Conservation (phyloP, 1,139 yeast genomes). For the Debaryomyces sp. region DNA sequence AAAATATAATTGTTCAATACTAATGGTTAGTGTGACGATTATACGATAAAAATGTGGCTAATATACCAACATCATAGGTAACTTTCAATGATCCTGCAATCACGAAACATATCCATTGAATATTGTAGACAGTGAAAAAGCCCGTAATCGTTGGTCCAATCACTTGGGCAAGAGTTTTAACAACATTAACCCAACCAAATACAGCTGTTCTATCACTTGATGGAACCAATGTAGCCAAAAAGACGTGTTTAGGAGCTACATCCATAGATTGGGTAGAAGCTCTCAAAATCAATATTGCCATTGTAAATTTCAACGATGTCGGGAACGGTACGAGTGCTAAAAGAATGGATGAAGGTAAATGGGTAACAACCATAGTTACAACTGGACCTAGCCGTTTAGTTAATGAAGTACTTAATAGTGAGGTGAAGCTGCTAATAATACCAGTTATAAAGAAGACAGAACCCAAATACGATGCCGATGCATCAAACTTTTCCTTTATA, state of each 20-base stretch:
- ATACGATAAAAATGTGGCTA: constrained; percentile 34
- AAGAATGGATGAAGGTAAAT: constrained; percentile 45
- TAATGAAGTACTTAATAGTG: constrained; percentile 44
- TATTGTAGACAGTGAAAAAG: constrained; percentile 27
- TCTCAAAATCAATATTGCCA: constrained; percentile 33
- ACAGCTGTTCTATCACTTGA: constrained; percentile 41
- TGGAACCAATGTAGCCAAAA: constrained; percentile 40
- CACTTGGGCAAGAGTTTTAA: constrained; percentile 41
- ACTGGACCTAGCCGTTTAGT: constrained; percentile 49
- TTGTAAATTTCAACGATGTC: constrained; percentile 28
- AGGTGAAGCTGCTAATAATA: constrained; percentile 41
- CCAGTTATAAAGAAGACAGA: constrained; percentile 42
- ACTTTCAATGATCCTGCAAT: constrained; percentile 43
- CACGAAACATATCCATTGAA: constrained; percentile 44
- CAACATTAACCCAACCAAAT: constrained; percentile 45
- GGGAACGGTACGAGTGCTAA: constrained; percentile 42
- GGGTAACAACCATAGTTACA: constrained; percentile 47
- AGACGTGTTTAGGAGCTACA: constrained; percentile 48
- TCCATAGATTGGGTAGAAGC: constrained; percentile 48
- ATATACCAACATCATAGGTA: constrained; percentile 42
- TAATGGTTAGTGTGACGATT: constrained; percentile 28
- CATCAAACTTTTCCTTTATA: constrained; percentile 36
- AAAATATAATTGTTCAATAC: neutral
- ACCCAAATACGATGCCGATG: constrained; percentile 39
- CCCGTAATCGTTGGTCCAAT: constrained; percentile 46